phyloP scores from a whole-genome alignment of 495 filamentous ascomycete species.

The Xylaria palmicola region DNA sequence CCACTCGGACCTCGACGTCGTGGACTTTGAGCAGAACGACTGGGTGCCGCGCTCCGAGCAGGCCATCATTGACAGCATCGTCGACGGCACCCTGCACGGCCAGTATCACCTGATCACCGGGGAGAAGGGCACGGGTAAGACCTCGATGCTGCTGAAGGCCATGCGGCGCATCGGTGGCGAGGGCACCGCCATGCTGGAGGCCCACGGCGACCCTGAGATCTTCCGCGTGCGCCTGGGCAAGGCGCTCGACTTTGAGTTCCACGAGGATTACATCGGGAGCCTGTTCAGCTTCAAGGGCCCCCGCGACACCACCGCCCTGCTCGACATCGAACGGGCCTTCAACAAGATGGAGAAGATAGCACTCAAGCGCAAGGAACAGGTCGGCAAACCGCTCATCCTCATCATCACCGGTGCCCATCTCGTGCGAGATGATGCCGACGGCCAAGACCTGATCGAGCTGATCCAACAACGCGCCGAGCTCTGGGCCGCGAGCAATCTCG shows the following conservation, averaged over 20 bases:
- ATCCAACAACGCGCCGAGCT: constrained; percentile 91
- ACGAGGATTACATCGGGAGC: constrained; percentile 83
- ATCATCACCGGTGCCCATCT: constrained; percentile 89
- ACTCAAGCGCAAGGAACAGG: constrained; percentile 53
- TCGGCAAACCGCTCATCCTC: constrained; percentile 70
- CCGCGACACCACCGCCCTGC: constrained; percentile 78
- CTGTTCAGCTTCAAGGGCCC: constrained; percentile 90
- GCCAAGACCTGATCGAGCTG: constrained; percentile 83
- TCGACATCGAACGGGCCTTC: constrained; percentile 91
- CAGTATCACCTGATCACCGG: constrained; percentile 89
- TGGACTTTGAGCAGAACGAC: constrained; percentile 54
- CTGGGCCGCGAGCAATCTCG: constrained; percentile 85
- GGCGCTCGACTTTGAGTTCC: constrained; percentile 86
- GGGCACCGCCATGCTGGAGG: constrained; percentile 87
- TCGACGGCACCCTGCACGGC: constrained; percentile 63
- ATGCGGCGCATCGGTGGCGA: constrained; percentile 86
- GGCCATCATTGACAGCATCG: constrained; percentile 68
- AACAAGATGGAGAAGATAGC: constrained; percentile 97
- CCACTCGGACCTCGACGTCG: constrained; percentile 15
- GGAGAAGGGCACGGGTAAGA: constrained; percentile 97
- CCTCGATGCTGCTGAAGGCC: constrained; percentile 85
- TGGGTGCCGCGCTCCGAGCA: constrained; percentile 84
- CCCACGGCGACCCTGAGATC: constrained; percentile 89
- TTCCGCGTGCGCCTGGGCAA: constrained; percentile 88
- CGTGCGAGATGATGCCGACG: constrained; percentile 81